Evolutionary conservation across 2,329 filamentous ascomycete genomes (phyloP).

Genomic region (Bertia moriformis): DNA sequence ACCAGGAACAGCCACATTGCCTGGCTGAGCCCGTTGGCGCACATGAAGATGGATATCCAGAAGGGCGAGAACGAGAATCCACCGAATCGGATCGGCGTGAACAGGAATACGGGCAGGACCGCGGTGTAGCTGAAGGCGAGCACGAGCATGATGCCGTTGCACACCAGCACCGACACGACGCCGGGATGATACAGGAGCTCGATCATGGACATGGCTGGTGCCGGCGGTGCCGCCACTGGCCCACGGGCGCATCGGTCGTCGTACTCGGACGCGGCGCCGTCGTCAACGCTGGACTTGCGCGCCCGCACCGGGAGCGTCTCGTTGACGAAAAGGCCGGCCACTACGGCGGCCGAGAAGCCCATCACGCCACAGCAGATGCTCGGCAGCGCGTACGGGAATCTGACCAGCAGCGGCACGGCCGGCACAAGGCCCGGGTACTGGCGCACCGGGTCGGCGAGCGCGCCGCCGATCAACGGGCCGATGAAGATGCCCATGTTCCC

Average conservation of each 20-base stretch:
- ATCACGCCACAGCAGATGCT: constrained; percentile 41
- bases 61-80: constrained; percentile 48
- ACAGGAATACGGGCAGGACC: constrained; percentile 54
- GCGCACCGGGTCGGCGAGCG: constrained; percentile 48
- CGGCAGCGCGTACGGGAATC: constrained; percentile 53
- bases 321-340: constrained; percentile 39
- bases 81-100: constrained; percentile 43
- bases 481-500: constrained; percentile 63
- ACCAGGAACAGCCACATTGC: constrained; percentile 56
- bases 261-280: too few species aligned
- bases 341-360: constrained; percentile 34
- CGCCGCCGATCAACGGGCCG: constrained; percentile 57
- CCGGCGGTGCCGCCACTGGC: constrained; percentile 6
- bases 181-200: constrained; percentile 47
- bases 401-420: constrained; percentile 37
- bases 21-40: constrained; percentile 48
- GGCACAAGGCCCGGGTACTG: constrained; percentile 48
- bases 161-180: constrained; percentile 48
- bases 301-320: constrained; percentile 38
- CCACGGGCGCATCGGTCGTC: constrained; percentile 4
- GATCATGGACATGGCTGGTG: constrained; percentile 32
- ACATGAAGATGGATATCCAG: constrained; percentile 55
- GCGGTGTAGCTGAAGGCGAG: constrained; percentile 62
- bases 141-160: constrained; percentile 52
- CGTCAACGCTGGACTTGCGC: constrained; percentile 6